Evolutionary conservation across 345 rosid species (phyloP).

Genomic region (Eucalyptus shirleyi): DNA sequence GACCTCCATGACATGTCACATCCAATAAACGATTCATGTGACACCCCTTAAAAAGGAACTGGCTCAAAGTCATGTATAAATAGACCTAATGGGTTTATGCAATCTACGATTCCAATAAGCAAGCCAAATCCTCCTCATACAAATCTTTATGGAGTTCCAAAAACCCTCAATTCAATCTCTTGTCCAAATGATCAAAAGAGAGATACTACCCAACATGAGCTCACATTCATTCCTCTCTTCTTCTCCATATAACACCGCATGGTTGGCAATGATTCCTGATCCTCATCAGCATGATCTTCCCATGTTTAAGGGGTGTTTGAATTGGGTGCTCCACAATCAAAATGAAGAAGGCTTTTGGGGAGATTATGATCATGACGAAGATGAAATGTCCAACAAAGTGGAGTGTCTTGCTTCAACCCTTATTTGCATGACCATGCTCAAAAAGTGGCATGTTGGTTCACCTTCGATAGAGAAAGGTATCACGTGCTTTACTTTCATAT

Average conservation of each 20-base stretch:
- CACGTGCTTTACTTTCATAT: too few relatives aligned
- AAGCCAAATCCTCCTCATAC: background rate
- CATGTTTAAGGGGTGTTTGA: background rate
- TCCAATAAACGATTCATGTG: background rate
- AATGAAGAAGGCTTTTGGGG: slow-evolving; percentile 41
- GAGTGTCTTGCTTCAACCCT: slow-evolving; percentile 33
- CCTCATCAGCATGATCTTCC: background rate
- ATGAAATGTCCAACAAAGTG: background rate
- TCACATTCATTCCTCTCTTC: background rate
- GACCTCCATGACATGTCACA: background rate
- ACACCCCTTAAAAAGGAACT: background rate
- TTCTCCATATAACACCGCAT: background rate
- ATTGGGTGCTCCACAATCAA: slow-evolving; percentile 45
- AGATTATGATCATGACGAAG: slow-evolving; percentile 6
- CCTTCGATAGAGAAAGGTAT: slow-evolving; percentile 19
- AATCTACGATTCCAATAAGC: background rate
- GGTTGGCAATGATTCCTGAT: background rate
- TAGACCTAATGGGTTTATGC: background rate
- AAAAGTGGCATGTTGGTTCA: slow-evolving; percentile 22
- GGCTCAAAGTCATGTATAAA: background rate
- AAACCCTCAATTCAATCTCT: background rate
- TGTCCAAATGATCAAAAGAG: background rate
- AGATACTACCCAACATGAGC: background rate
- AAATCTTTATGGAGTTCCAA: background rate
- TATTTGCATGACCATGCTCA: slow-evolving; percentile 40